A percentile compares a stretch with the other conserved stretches of the same genome.
phyloP scores from a whole-genome alignment of 2,329 filamentous ascomycete genomes.

The Phyllosticta citriasiana region DNA sequence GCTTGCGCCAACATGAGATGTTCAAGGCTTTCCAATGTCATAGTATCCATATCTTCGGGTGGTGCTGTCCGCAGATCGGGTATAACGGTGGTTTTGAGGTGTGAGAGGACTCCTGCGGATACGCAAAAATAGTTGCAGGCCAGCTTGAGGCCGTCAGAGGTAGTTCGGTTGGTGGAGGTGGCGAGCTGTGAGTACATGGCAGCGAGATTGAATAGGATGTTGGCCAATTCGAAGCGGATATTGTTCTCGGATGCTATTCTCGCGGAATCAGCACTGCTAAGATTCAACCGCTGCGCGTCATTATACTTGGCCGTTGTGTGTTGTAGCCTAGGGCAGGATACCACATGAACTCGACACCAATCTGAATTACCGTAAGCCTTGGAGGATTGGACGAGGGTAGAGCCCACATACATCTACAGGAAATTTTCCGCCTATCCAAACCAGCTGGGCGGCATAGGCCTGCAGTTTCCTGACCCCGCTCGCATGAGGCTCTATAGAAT shows the following conservation, averaged over 20 bases:
- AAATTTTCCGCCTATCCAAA: constrained; percentile 91
- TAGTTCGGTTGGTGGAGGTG: constrained; percentile 65
- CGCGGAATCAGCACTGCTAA: background rate
- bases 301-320: constrained; percentile 52
- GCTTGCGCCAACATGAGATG: constrained; percentile 83
- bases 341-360: constrained; percentile 93
- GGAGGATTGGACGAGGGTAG: background rate
- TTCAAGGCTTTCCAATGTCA: constrained; percentile 73
- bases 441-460: constrained; percentile 81
- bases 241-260: constrained; percentile 51
- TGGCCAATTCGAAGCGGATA: constrained; percentile 74
- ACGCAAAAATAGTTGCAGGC: constrained; percentile 86
- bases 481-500: constrained; percentile 75
- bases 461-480: constrained; percentile 85
- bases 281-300: background rate
- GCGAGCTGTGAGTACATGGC: constrained; percentile 91
- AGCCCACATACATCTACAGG: constrained; percentile 66
- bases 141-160: constrained; percentile 71
- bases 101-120: constrained; percentile 70
- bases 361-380: constrained; percentile 38
- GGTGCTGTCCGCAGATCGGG: constrained; percentile 75
- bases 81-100: constrained; percentile 66
- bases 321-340: constrained; percentile 91
- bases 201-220: constrained; percentile 86
- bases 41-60: constrained; percentile 89